phyloP scores from a whole-genome alignment of 2,329 filamentous ascomycete genomes.

The Plenodomus lindquistii region DNA sequence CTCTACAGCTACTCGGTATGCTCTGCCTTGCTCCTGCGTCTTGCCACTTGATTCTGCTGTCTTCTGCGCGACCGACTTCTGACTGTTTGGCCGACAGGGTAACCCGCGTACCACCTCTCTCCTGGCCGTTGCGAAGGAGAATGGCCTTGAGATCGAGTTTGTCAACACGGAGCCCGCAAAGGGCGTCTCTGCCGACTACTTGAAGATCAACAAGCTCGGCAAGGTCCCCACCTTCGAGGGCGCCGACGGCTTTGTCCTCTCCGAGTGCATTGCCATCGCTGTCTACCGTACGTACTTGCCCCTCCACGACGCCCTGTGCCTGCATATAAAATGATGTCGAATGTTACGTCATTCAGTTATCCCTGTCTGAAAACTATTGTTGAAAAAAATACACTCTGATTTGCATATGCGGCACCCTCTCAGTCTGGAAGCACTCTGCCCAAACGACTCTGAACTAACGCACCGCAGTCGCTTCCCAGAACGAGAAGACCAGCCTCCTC shows the following conservation, averaged over 20 bases:
- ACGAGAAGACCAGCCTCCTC: slow-evolving; percentile 99
- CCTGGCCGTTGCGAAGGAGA: slow-evolving; percentile 94
- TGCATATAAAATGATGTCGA: slow-evolving; percentile 63
- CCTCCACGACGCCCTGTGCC: slow-evolving; percentile 14
- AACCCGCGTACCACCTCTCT: slow-evolving; percentile 90
- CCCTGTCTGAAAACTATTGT: slow-evolving; percentile 95
- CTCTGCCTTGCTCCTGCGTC: slow-evolving; percentile 5
- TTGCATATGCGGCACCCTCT: slow-evolving; percentile 67
- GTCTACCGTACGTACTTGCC: slow-evolving; percentile 82
- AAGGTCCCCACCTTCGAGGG: slow-evolving; percentile 94
- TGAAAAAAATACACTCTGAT: slow-evolving; percentile 78
- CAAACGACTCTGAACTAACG: slow-evolving; percentile 37
- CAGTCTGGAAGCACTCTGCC: slow-evolving; percentile 17
- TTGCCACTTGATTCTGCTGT: no score
- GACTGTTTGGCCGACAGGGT: slow-evolving; percentile 58
- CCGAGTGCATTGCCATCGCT: slow-evolving; percentile 90
- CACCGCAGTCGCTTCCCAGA: slow-evolving; percentile 87
- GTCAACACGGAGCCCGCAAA: slow-evolving; percentile 71
- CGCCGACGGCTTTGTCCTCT: slow-evolving; percentile 85
- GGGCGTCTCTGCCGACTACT: slow-evolving; percentile 73
- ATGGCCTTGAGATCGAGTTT: slow-evolving; percentile 88
- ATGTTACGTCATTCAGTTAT: slow-evolving; percentile 63
- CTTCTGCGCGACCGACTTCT: slow-evolving; percentile 23
- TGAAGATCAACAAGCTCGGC: slow-evolving; percentile 82
- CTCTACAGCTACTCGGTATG: slow-evolving; percentile 78